Evolutionary conservation across 23 red algal species (phyloP), one percentile per base, ranked within the genome.

Genomic region (Cyanidioschyzon merolae): DNA sequence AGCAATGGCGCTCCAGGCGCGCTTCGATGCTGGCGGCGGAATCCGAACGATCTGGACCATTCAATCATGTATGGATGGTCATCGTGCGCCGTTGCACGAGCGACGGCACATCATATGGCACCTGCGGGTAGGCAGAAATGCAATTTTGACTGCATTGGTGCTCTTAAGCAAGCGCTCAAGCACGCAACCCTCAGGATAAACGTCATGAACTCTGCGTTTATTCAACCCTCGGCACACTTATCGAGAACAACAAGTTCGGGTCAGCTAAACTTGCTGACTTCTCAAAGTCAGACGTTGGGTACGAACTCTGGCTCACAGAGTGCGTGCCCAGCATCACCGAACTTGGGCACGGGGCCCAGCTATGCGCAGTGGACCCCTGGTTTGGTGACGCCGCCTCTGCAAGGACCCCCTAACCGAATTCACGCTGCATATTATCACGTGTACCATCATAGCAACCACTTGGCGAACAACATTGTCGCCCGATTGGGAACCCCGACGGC

Each of bases 361-460:
- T 71, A 27, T 35, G 21, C 63, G 29, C 63, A 71, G 63, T 27
- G 7, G 2, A 25, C 63, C 7, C 63, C 63, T 25, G 63, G 63
- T 27, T 27, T 71, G 12, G 32, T 71, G 21, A 71, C 63, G 12
- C 63, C 63, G 63, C 63, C 63, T 7, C 32, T 71, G 12, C 63
- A 71, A 35, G 63, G 63, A 25, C 12, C 63, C 7, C 63, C 63
- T 7, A 71, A 71, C 29, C 63, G 63, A 15, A 7, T 32, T 35
- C n/a, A 35, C 7, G 63, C 63, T 7, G 63, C 63, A 27, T 71
- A 71, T 32, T 71, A 71, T 35, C 63, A 71, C 30, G 63, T 7
- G 7, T 71, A 71, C 29, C 63, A 71, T 35, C 63, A 71, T 35
- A 71, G 63, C 63, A 25, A 71, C 29, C 63, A 71, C 29, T 32